Base-by-base conservation (phyloP, 345 rosid species). In the Cardiospermum halicacabum region DNA sequence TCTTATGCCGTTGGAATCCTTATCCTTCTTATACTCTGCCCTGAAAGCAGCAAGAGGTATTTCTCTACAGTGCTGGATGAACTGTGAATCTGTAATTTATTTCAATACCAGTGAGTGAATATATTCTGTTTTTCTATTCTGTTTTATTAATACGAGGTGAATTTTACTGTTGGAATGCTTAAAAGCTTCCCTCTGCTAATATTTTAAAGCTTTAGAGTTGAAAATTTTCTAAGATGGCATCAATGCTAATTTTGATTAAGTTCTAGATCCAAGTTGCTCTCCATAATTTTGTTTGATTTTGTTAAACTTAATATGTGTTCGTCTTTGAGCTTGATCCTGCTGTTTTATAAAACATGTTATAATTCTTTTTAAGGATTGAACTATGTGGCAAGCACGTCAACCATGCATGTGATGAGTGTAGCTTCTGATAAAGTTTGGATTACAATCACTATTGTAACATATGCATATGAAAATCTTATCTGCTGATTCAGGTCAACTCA, bases 1-100 rank as follows among this genome's bases (percentile, higher is more conserved):
- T 85, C 80, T 90, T 21, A 86, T 93, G 92, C 94, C 96, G 60
- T 62, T 53, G 2, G 96, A 83, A 74, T 85, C 97, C 31, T 70
- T 86, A 76, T 58, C 73, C 49, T 42, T 86, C 65, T 62, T 93
- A 77, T 77, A 77, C 66, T 70, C 92, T 54, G 72, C 89, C 53
- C 64, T 93, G 72, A 80, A 81, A 75, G 75, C 30, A 55, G 68
- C 75, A 60, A 74, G 71, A 77, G 92, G 97, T 93, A 77, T 32
- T 32, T 30, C 27, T 48, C 53, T 56, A 54, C 21, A 7, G 42
- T 11, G 18, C 18, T 43, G 61, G 11, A 18, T 40, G 0, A 53
- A 36, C 28, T 7, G 53, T 11, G 39, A 26, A 24, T 45, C 4
- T 25, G 27, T 61, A 27, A 45, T 39, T 21, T 61, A 27, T 53